These are phyloP conservation scores for Globisporangium middletonii DNA, from an alignment of 352 stramenopile species.

Conservation along the genomic window DNA sequence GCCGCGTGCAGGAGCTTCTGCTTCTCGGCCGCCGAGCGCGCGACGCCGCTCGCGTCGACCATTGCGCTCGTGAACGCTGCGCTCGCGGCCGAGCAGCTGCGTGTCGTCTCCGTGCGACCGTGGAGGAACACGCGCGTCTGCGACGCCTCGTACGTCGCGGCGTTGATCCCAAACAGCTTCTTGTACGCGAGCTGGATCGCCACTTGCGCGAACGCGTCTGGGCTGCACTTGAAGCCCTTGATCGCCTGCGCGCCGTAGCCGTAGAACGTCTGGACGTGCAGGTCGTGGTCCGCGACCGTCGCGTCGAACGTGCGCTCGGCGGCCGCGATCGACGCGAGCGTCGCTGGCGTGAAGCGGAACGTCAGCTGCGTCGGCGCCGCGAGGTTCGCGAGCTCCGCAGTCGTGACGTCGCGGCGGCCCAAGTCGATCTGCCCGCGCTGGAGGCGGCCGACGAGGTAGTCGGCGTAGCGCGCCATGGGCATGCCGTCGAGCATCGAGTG, in stretches of 20 bases:
- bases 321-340: constrained; percentile 36
- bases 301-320: constrained; percentile 58
- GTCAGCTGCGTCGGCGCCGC: constrained; percentile 30
- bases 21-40: constrained; percentile 27
- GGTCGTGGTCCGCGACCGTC: constrained; percentile 82
- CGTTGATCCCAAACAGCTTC: constrained; percentile 59
- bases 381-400: constrained; percentile 24
- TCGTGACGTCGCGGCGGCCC: constrained; percentile 33
- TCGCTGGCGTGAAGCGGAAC: constrained; percentile 49
- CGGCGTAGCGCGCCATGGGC: constrained; percentile 66
- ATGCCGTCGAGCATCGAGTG: constrained; percentile 91
- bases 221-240: constrained; percentile 88
- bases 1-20: constrained; percentile 36
- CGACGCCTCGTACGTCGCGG: constrained; percentile 92
- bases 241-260: constrained; percentile 87
- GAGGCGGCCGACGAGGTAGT: constrained; percentile 57
- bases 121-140: constrained; percentile 94
- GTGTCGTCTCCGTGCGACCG: constrained; percentile 90
- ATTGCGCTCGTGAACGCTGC: constrained; percentile 86
- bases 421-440: constrained; percentile 45
- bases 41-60: constrained; percentile 34
- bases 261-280: constrained; percentile 85
- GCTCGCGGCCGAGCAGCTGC: constrained; percentile 74
- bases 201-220: constrained; percentile 95
- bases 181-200: constrained; percentile 93